Base-by-base conservation (phyloP, 768 basidiomycete genomes). In the Mycena latifolia region DNA sequence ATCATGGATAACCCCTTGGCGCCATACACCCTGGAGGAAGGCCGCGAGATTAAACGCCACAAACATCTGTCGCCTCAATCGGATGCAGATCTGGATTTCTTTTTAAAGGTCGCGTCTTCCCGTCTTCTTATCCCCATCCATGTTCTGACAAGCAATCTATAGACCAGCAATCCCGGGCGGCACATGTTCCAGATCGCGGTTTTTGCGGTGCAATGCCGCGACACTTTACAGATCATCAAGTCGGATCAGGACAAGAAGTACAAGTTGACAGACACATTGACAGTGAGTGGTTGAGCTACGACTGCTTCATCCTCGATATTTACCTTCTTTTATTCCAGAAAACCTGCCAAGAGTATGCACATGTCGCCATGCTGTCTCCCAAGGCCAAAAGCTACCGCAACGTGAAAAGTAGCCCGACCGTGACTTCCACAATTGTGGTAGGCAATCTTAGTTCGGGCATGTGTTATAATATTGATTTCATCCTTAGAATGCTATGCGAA, bases 21-120 rank as follows among this genome's bases (percentile, higher is more conserved):
- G n/a, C 47, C 61, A 25, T 56, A 55, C 47, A 48, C 54, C 15
- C 9, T 55, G 25, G 54, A 63, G 27, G 20, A 63, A 43, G 61
- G 61, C 10, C 54, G 61, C 10, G 54, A 18, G 2, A 45, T 39
- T 15, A 63, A 63, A 18, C 53, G 54, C 33, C 54, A 55, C 20
- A 63, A 63, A 18, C 31, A 39, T 2, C 47, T 63, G 7, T 55
- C 31, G 5, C 14, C 33, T 6, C 27, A 35, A 10, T 55, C 61
- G 2, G 37, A 63, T 18, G 33, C 12, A 1, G 54, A 56, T 14
- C 33, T 54, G 4, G 61, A 63, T 0, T 9, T n/a, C 1, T 63
- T 55, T 43, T 22, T 63, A 8, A 50, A 51, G 37, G 61, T 37
- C n/a, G n/a, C n/a, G 18, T 52, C 17, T 54, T 14, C 25, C 39